phyloP scores from a whole-genome alignment of 441 rosid species.

The Populus hybrid region DNA sequence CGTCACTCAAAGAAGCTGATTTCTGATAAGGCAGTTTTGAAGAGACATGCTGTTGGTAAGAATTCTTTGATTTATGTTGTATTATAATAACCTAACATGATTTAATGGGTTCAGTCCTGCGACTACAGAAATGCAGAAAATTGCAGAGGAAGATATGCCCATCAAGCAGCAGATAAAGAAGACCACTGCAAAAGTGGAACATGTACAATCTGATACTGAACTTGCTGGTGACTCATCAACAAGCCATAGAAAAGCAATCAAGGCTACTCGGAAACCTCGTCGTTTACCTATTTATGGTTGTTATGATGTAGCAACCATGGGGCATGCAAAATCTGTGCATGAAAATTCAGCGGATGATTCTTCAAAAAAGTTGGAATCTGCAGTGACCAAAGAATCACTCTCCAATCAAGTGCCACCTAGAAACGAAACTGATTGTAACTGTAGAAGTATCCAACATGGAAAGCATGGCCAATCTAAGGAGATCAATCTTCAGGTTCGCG shows the following conservation, averaged over 20 bases:
- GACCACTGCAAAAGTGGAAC: conserved; percentile 29
- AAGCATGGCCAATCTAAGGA: conserved; percentile 21
- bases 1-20: conserved; percentile 48
- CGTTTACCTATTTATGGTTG: conserved; percentile 31
- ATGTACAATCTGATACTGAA: conserved; percentile 32
- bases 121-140: conserved; percentile 21
- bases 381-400: conserved; percentile 12
- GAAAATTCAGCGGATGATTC: conserved; percentile 19
- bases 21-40: conserved; percentile 31
- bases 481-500: conserved; percentile 44
- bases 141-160: conserved; percentile 27
- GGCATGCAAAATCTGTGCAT: conserved; percentile 17
- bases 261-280: conserved; percentile 27
- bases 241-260: conserved; percentile 31
- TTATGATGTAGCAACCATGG: conserved; percentile 29
- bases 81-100: not conserved
- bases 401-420: conserved; percentile 12
- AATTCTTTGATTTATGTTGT: not conserved
- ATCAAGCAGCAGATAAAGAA: conserved; percentile 34
- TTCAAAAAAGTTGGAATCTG: conserved; percentile 18
- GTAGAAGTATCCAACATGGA: conserved; percentile 14
- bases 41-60: conserved; percentile 44
- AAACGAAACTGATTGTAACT: conserved; percentile 21
- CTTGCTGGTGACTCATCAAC: conserved; percentile 21
- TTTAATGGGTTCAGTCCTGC: conserved; percentile 15